phyloP scores from a whole-genome alignment of 2,329 filamentous ascomycete species.

The Botrytis galanthina region DNA sequence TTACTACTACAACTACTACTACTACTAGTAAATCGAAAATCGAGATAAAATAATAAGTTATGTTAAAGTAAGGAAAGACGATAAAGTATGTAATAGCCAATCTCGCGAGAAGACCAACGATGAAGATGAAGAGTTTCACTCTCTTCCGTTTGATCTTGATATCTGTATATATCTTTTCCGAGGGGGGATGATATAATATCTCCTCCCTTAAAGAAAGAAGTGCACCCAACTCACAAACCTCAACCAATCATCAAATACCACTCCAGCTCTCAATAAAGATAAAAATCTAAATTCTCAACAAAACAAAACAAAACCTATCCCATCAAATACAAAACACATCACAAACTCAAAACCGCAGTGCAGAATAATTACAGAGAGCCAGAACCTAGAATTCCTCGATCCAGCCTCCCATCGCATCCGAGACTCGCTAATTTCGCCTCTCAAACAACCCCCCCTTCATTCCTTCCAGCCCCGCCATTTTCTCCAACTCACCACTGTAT shows the following conservation, averaged over 20 bases:
- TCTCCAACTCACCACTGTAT: background rate
- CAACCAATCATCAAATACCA: background rate
- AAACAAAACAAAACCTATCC: background rate
- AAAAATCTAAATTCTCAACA: background rate
- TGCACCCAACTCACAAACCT: background rate
- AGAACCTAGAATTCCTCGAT: background rate
- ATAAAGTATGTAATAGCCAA: background rate
- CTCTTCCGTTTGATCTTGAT: background rate
- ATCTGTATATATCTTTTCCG: background rate
- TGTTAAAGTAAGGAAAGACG: background rate
- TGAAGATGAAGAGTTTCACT: background rate
- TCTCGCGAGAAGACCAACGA: background rate
- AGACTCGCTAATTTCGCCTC: background rate
- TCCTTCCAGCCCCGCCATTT: background rate
- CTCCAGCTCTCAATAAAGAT: background rate
- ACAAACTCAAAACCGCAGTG: background rate
- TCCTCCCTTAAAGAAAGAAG: background rate
- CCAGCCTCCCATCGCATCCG: background rate
- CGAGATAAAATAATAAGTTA: background rate
- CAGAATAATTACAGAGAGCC: background rate
- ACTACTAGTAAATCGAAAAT: background rate
- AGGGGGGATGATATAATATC: background rate
- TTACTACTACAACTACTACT: no score
- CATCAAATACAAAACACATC: background rate
- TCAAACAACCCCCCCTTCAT: background rate